phyloP scores from a whole-genome alignment of 2,329 filamentous ascomycete species.

The Fusarium sp. region DNA sequence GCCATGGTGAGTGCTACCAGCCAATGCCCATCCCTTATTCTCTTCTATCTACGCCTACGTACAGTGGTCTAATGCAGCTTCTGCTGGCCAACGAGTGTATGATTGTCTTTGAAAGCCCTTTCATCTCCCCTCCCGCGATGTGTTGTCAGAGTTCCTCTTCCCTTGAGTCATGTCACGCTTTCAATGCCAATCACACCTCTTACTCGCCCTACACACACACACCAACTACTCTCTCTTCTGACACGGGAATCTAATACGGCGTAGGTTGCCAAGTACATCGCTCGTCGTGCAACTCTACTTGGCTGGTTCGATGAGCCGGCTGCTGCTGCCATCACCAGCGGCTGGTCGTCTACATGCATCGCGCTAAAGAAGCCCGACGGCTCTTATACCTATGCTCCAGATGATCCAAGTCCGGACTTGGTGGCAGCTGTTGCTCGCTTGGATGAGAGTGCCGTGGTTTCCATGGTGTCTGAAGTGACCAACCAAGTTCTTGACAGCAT shows the following conservation, averaged over 20 bases:
- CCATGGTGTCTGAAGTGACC: slow-evolving; percentile 41
- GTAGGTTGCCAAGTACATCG: slow-evolving; percentile 42
- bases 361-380: slow-evolving; percentile 39
- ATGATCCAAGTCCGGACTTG: slow-evolving; percentile 38
- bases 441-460: slow-evolving; percentile 37
- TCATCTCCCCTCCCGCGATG: background rate
- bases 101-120: background rate
- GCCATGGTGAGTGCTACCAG: slow-evolving; percentile 30
- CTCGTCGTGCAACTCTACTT: slow-evolving; percentile 41
- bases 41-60: background rate
- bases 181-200: background rate
- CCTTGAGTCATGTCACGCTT: background rate
- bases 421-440: slow-evolving; percentile 34
- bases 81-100: background rate
- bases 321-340: slow-evolving; percentile 33
- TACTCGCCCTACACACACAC: background rate
- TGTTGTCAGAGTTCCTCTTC: background rate
- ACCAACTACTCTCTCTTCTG: background rate
- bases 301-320: slow-evolving; percentile 44
- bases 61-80: slow-evolving; percentile 7
- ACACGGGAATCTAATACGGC: slow-evolving; percentile 1
- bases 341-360: slow-evolving; percentile 42
- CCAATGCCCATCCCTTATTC: background rate
- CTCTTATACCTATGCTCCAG: slow-evolving; percentile 35
- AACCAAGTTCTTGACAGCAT: slow-evolving; percentile 36